Evolutionary conservation across 2,329 filamentous ascomycete species (phyloP), one percentile per base, ranked within the genome.

Genomic region (Colletotrichum plurivorum): DNA sequence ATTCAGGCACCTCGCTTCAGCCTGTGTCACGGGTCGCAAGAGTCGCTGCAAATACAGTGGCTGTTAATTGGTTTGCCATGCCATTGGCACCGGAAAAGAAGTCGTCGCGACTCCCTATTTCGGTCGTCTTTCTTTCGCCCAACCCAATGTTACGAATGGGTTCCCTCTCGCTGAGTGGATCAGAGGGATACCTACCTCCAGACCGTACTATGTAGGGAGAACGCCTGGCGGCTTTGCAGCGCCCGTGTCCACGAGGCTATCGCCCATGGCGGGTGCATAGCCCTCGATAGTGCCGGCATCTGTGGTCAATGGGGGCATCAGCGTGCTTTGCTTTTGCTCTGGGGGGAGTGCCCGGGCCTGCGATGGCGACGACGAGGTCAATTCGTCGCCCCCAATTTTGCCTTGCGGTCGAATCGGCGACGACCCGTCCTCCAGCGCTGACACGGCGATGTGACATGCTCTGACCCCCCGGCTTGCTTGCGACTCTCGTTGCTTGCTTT

Each of bases 361-460:
- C 69, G 68, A 61, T 66, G 64, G 62, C 51, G 62, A 56, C 67
- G 45, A 52, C 55, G 55, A 60, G 67, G 67, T 66, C 67, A 55
- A 69, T 69, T 56, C 62, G 63, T 61, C 31, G 62, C 39, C 45
- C 55, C 54, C 60, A 59, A 69, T 56, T 52, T 67, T 60, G 46
- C 8, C 62, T 61, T 67, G 43, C 63, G 60, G 63, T 69, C 64
- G 69, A 64, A 69, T 71, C 61, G 69, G 64, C 65, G 54, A 63
- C 62, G 64, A 39, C 46, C 68, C 59, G 59, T 67, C 67, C 58
- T 63, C 36, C 60, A 68, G 71, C 61, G 60, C 69, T 72, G 69
- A 68, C 71, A 71, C 69, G 63, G 68, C 59, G 64, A 72, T 72
- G 71, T 71, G 71, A 72, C 71, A 67, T 71, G 63, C 68, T 67